phyloP scores from a whole-genome alignment of 73 alveolate species.

The Effrenium voratum region DNA sequence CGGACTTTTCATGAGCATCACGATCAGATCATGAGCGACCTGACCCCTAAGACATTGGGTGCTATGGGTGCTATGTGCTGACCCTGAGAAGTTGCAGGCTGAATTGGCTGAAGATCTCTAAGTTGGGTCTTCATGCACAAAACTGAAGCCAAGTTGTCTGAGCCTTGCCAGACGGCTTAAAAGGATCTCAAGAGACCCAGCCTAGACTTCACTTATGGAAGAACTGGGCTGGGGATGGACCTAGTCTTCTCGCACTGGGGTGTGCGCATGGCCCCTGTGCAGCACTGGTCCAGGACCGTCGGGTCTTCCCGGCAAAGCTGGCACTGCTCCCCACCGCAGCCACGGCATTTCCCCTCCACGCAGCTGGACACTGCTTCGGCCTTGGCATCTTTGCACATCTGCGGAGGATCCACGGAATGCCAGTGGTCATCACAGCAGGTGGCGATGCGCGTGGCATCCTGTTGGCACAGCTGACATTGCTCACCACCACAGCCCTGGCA shows the following conservation, averaged over 20 bases:
- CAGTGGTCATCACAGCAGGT: constrained; percentile 32
- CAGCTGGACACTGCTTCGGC: constrained; percentile 12
- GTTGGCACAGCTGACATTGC: constrained; percentile 28
- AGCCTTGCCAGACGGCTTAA: background rate
- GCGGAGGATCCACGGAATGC: constrained; percentile 38
- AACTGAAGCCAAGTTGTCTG: background rate
- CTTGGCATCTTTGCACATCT: constrained; percentile 41
- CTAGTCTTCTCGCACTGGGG: background rate
- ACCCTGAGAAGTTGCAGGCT: no score
- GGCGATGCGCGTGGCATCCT: background rate
- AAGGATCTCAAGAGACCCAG: background rate
- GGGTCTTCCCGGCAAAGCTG: constrained; percentile 14
- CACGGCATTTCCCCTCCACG: constrained; percentile 3
- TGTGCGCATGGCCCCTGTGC: background rate
- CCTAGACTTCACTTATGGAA: background rate
- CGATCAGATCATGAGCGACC: no score
- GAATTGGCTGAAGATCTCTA: no score
- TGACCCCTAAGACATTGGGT: no score
- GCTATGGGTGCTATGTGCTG: no score
- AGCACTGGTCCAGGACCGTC: background rate
- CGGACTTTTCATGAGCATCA: no score
- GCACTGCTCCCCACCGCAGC: constrained; percentile 40
- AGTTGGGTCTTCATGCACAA: no score
- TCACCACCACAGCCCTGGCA: constrained; percentile 45
- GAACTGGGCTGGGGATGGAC: background rate